Evolutionary conservation across 768 basidiomycete genomes (phyloP).

Genomic region (Tephrocybe rancida): DNA sequence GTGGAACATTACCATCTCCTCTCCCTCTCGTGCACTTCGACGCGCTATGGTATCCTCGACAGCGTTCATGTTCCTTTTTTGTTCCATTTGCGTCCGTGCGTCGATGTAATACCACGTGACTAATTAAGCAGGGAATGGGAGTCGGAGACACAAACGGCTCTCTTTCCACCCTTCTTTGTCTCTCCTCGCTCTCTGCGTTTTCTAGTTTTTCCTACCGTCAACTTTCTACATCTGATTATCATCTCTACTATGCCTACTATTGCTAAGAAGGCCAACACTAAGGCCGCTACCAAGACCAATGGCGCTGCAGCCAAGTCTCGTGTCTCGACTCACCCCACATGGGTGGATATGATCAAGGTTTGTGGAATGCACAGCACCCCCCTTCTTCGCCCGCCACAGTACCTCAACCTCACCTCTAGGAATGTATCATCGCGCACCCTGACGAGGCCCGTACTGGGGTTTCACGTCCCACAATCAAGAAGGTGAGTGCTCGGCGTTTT

Average conservation of each 20-base stretch:
- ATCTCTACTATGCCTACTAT: constrained; percentile 22
- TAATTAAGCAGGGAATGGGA: constrained; percentile 17
- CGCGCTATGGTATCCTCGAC: background rate
- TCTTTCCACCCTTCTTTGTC: constrained; percentile 25
- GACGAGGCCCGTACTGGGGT: constrained; percentile 77
- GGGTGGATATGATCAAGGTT: constrained; percentile 85
- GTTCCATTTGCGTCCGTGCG: constrained; percentile 25
- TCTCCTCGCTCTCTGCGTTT: constrained; percentile 9
- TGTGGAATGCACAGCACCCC: constrained; percentile 16
- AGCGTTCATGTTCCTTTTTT: constrained; percentile 1
- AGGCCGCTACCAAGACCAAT: constrained; percentile 37
- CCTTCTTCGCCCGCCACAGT: constrained; percentile 11
- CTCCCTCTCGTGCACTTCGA: background rate
- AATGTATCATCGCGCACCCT: constrained; percentile 73
- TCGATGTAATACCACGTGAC: constrained; percentile 27
- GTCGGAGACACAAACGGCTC: constrained; percentile 24
- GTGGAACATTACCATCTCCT: background rate
- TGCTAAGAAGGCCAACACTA: constrained; percentile 40
- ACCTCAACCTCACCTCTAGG: constrained; percentile 32
- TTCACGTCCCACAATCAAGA: constrained; percentile 85
- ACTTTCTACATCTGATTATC: background rate
- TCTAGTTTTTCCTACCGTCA: constrained; percentile 1
- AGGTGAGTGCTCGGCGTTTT: constrained; percentile 36
- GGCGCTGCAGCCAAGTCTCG: constrained; percentile 35
- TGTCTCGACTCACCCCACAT: constrained; percentile 57